Percentiles rank a stretch among this genome's conserved stretches.
Conservation (phyloP, 352 stramenopile genomes). For the Pythium aristosporum region DNA sequence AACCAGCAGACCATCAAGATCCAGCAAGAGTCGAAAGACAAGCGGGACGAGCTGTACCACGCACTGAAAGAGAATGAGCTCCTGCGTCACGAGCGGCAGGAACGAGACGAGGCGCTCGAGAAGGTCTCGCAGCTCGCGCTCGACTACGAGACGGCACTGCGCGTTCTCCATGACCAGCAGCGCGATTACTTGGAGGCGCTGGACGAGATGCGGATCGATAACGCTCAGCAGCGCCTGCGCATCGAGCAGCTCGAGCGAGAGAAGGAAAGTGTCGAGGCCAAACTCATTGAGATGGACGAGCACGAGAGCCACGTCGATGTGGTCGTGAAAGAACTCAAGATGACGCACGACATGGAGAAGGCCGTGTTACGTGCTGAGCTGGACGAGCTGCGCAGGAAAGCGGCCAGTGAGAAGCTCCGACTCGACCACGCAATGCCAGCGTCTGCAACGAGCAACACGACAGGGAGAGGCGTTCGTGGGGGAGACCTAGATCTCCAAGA, state of each 20-base stretch:
- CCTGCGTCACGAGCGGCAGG: constrained; percentile 37
- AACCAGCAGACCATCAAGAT: constrained; percentile 35
- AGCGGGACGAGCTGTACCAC: constrained; percentile 61
- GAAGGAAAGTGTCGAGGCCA: constrained; percentile 53
- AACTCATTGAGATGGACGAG: constrained; percentile 79
- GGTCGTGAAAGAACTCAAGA: constrained; percentile 42
- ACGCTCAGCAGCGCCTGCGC: constrained; percentile 48
- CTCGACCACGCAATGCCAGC: not conserved
- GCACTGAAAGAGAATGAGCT: constrained; percentile 68
- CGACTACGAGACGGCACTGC: constrained; percentile 45
- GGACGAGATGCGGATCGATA: constrained; percentile 69
- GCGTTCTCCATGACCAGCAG: constrained; percentile 52
- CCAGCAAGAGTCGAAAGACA: constrained; percentile 42
- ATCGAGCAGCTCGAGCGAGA: constrained; percentile 52
- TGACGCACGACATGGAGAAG: constrained; percentile 61
- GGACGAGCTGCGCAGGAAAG: constrained; percentile 38
- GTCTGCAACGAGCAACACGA: not conserved
- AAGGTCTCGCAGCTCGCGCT: constrained; percentile 37
- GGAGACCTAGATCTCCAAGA: constrained; percentile 32
- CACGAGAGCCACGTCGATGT: constrained; percentile 56
- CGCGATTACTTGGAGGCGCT: constrained; percentile 50
- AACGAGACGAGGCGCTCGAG: constrained; percentile 40
- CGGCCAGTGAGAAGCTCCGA: constrained; percentile 34
- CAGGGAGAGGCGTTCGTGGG: not conserved
- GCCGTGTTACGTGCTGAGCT: constrained; percentile 42